phyloP scores from a whole-genome alignment of 176 grass and related monocot genomes.

The Aegilops bicornis region DNA sequence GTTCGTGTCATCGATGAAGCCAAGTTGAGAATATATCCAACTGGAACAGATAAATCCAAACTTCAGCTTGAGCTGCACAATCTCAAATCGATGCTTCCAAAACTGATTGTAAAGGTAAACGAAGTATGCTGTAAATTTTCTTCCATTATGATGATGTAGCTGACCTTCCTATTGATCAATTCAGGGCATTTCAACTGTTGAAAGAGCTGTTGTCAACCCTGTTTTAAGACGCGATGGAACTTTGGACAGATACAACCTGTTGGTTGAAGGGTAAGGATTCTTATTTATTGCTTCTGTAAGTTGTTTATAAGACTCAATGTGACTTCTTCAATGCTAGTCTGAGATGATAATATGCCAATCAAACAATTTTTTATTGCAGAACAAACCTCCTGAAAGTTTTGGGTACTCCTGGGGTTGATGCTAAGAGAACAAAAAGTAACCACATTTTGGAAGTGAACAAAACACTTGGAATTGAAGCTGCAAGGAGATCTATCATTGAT shows the following conservation, averaged over 20 bases:
- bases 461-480: constrained; percentile 91
- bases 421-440: constrained; percentile 70
- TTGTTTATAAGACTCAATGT: background rate
- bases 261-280: constrained; percentile 79
- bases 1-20: constrained; percentile 53
- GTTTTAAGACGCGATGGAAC: background rate
- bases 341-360: background rate
- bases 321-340: background rate
- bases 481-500: constrained; percentile 74
- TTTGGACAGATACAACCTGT: constrained; percentile 43
- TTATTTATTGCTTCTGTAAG: background rate
- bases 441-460: constrained; percentile 77
- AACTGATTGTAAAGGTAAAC: constrained; percentile 87
- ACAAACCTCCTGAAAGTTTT: constrained; percentile 86
- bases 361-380: constrained; percentile 30
- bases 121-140: background rate
- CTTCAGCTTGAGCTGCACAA: constrained; percentile 75
- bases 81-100: constrained; percentile 74
- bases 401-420: constrained; percentile 80
- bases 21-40: constrained; percentile 80
- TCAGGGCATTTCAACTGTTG: constrained; percentile 86
- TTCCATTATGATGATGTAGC: background rate
- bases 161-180: constrained; percentile 34
- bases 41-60: constrained; percentile 68
- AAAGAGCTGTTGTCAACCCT: constrained; percentile 67